Conservation (phyloP, 208 protist species). For the Crithidia fasciculata region DNA sequence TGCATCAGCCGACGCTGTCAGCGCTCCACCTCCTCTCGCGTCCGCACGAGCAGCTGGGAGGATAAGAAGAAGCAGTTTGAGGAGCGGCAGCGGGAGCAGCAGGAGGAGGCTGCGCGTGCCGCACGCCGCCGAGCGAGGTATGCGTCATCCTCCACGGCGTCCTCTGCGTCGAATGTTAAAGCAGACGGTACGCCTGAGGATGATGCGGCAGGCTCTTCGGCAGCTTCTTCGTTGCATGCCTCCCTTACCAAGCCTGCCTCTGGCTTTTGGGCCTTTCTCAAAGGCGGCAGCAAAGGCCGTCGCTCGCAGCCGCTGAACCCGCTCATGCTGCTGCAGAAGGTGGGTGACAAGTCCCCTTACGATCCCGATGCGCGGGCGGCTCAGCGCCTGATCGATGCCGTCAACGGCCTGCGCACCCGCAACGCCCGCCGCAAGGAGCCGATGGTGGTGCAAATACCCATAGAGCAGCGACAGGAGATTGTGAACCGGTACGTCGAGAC, state of each 20-base stretch:
- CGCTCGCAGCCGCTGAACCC: conserved; percentile 19
- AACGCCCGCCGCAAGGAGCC: conserved; percentile 15
- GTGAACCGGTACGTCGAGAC: conserved; percentile 55
- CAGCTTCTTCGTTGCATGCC: neutral
- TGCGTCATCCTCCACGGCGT: neutral
- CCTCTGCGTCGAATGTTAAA: neutral
- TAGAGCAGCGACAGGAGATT: conserved; percentile 65
- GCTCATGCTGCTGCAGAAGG: conserved; percentile 12
- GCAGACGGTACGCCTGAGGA: neutral
- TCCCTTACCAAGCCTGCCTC: conserved; percentile 1
- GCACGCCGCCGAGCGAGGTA: conserved; percentile 29
- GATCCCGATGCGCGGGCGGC: conserved; percentile 38
- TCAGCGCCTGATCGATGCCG: conserved; percentile 42
- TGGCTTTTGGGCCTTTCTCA: conserved; percentile 17
- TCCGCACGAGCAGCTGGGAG: conserved; percentile 34
- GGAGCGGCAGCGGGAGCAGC: conserved; percentile 25
- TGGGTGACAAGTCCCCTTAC: conserved; percentile 12
- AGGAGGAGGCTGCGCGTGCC: conserved; percentile 20
- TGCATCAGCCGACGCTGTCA: conserved; percentile 30
- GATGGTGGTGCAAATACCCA: conserved; percentile 53
- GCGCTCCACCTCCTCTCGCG: conserved; percentile 27
- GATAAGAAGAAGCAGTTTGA: conserved; percentile 33
- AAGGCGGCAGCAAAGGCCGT: conserved; percentile 24
- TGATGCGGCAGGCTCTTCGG: neutral
- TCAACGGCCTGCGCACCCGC: conserved; percentile 39